These are phyloP conservation scores for Ophiostoma sp. DNA, from an alignment of 2,329 filamentous ascomycete genomes.

Conservation along the genomic window DNA sequence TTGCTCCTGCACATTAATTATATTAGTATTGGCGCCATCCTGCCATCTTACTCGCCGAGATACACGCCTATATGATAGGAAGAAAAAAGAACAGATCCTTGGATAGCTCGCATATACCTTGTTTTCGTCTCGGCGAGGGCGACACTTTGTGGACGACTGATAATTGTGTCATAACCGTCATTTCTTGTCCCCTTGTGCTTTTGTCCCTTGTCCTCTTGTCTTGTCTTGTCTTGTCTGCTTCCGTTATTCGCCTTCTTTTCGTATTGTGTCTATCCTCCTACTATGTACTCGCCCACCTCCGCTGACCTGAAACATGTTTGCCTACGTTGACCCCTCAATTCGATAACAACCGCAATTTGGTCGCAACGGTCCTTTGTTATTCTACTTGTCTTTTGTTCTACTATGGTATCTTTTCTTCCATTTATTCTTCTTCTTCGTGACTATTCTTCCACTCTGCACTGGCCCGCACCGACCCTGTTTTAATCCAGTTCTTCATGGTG, in stretches of 20 bases:
- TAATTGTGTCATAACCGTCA: background rate
- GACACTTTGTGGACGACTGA: background rate
- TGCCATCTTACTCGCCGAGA: background rate
- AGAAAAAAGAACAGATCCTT: no score
- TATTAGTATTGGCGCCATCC: no score
- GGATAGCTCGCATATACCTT: background rate
- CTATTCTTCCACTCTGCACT: background rate
- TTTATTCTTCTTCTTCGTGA: background rate
- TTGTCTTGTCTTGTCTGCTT: background rate
- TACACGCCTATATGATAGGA: background rate
- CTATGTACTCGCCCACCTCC: background rate
- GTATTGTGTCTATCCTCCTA: background rate
- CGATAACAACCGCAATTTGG: background rate
- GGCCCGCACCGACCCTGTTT: background rate
- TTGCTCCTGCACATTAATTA: background rate
- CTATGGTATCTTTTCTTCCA: slow-evolving; percentile 2
- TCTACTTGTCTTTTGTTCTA: background rate
- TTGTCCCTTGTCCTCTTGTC: background rate
- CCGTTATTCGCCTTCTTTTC: background rate
- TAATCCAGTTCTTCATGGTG: background rate
- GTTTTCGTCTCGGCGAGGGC: background rate
- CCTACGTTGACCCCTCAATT: background rate
- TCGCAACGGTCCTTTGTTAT: slow-evolving; percentile 1
- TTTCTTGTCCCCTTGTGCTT: no score
- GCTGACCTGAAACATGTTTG: slow-evolving; percentile 1